Evolutionary conservation across 2,329 filamentous ascomycete genomes (phyloP).

Genomic region (Aspergillus sp.): DNA sequence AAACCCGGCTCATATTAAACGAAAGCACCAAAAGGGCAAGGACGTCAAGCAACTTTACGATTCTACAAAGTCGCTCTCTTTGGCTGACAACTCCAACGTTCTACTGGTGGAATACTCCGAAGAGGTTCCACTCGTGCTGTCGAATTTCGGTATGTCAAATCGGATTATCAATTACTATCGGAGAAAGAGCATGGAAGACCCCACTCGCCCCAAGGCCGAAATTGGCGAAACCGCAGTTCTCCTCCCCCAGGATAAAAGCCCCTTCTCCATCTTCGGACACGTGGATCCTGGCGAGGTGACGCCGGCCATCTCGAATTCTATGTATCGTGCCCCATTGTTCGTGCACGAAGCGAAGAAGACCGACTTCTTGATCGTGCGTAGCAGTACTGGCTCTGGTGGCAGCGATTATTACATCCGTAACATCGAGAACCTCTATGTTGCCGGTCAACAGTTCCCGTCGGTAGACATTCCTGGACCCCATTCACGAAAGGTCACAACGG

Average conservation of each 20-base stretch:
- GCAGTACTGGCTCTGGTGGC: slow-evolving; percentile 74
- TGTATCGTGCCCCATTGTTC: slow-evolving; percentile 94
- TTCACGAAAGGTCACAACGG: slow-evolving; percentile 91
- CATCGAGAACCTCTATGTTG: slow-evolving; percentile 86
- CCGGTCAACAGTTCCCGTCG: slow-evolving; percentile 90
- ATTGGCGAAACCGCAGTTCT: slow-evolving; percentile 87
- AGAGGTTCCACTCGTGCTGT: slow-evolving; percentile 85
- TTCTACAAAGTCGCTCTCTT: slow-evolving; percentile 76
- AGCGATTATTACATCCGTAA: slow-evolving; percentile 81
- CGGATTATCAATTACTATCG: slow-evolving; percentile 96
- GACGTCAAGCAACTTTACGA: slow-evolving; percentile 76
- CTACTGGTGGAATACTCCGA: slow-evolving; percentile 95
- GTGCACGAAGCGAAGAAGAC: slow-evolving; percentile 74
- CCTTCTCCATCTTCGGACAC: slow-evolving; percentile 91
- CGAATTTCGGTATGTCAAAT: slow-evolving; percentile 96
- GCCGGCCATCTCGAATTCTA: slow-evolving; percentile 87
- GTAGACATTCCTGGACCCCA: slow-evolving; percentile 92
- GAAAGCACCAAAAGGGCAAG: slow-evolving; percentile 79
- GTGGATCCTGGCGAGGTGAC: slow-evolving; percentile 89
- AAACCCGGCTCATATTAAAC: slow-evolving; percentile 71
- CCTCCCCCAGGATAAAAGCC: slow-evolving; percentile 90
- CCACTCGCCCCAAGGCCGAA: slow-evolving; percentile 73
- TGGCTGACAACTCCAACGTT: slow-evolving; percentile 85
- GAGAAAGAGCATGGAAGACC: slow-evolving; percentile 76
- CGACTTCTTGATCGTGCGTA: slow-evolving; percentile 86